Evolutionary conservation across 139 green algal genomes (phyloP).

Genomic region (Chlamydomonas incerta): DNA sequence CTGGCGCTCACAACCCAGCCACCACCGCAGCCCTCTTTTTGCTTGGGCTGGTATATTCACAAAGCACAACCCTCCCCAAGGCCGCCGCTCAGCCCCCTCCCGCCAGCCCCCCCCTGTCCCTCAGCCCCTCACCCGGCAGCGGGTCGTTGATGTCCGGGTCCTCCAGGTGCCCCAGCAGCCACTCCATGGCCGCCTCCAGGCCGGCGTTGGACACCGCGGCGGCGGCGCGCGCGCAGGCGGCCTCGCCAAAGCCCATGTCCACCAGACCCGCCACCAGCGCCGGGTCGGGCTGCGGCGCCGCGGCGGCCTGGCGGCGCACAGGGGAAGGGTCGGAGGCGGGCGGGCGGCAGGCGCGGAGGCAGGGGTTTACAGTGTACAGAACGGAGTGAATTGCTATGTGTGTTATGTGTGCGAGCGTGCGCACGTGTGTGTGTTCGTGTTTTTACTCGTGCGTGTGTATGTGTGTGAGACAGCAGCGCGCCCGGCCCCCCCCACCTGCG

Average conservation of each 20-base stretch:
- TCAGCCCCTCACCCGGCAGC: constrained; percentile 50
- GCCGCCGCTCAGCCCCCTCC: no score
- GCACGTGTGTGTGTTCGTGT: no score
- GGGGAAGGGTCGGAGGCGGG: no score
- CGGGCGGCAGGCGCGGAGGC: no score
- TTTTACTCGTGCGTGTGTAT: not conserved
- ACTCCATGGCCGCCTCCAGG: constrained; percentile 91
- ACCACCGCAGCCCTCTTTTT: no score
- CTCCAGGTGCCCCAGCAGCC: constrained; percentile 93
- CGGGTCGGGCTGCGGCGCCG: not conserved
- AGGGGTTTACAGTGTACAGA: no score
- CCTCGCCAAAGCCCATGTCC: constrained; percentile 93
- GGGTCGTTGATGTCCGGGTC: constrained; percentile 93
- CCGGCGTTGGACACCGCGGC: constrained; percentile 64
- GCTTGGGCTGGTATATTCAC: no score
- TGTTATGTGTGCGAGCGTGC: no score
- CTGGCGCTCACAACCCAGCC: no score
- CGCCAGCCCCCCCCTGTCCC: no score
- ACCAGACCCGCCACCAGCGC: constrained; percentile 61
- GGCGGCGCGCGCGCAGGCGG: constrained; percentile 81
- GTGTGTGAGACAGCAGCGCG: not conserved
- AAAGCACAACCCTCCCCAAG: not conserved
- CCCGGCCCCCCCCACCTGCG: no score
- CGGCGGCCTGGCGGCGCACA: not conserved
- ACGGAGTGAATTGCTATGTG: no score